phyloP scores from a whole-genome alignment of 192 early-diverging fungal species.

The Backusella circina region DNA sequence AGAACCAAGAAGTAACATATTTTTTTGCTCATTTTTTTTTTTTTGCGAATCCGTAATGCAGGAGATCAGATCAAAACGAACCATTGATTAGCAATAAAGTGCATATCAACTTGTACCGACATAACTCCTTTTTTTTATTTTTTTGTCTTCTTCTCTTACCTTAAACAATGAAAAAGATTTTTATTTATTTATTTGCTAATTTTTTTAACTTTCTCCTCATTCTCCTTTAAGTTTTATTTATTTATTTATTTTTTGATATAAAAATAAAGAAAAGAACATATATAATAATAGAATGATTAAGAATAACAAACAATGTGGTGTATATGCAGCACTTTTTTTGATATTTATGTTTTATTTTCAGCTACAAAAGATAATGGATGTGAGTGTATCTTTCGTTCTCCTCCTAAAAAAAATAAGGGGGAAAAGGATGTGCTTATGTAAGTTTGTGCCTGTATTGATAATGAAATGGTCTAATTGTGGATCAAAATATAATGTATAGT shows the following conservation, averaged over 20 bases:
- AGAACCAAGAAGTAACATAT: not conserved
- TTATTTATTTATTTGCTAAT: not conserved
- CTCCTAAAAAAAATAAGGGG: not conserved
- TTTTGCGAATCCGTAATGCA: not conserved
- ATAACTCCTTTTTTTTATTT: not conserved
- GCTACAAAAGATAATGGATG: not conserved
- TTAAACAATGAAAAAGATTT: not conserved
- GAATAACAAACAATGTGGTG: not conserved
- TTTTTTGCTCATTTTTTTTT: not conserved
- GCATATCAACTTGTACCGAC: not conserved
- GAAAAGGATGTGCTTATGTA: not conserved
- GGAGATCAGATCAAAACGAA: not conserved
- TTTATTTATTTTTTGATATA: not conserved
- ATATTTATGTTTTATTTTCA: constrained; percentile 7
- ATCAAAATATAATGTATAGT: not conserved
- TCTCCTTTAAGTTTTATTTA: not conserved
- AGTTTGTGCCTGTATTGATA: not conserved
- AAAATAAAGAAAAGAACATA: not conserved
- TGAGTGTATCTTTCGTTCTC: not conserved
- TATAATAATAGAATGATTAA: not conserved
- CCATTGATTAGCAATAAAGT: not conserved
- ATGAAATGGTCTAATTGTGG: not conserved
- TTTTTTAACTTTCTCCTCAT: not conserved
- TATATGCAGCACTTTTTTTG: not conserved
- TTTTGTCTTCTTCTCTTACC: not conserved